Conservation (phyloP, 2,329 filamentous ascomycete genomes). For the Aschersonia sp. region DNA sequence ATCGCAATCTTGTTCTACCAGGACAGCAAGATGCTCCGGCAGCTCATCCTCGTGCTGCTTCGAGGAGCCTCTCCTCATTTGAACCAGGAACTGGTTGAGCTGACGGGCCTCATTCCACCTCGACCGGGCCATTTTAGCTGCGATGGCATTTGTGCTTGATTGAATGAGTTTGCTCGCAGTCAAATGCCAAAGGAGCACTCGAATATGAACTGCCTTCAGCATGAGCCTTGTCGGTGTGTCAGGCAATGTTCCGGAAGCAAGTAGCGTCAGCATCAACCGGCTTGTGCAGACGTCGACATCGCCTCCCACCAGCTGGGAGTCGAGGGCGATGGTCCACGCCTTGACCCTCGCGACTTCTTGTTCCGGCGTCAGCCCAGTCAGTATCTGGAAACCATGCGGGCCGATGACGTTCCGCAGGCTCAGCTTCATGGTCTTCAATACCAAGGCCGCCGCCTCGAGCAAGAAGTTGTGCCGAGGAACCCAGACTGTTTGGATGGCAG, state of each 20-base stretch:
- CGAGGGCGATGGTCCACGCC: constrained; percentile 84
- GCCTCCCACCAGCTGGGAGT: constrained; percentile 82
- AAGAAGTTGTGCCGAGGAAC: constrained; percentile 78
- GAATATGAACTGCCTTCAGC: constrained; percentile 82
- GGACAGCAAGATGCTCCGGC: constrained; percentile 58
- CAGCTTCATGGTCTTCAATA: constrained; percentile 69
- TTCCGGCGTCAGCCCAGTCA: constrained; percentile 70
- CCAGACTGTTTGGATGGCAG: constrained; percentile 83
- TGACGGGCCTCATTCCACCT: constrained; percentile 73
- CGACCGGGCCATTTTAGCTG: constrained; percentile 56
- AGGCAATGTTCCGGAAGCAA: constrained; percentile 77
- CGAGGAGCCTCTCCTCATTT: constrained; percentile 23
- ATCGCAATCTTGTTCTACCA: constrained; percentile 69
- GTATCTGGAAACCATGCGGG: constrained; percentile 57
- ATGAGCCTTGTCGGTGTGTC: constrained; percentile 72
- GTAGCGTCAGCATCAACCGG: constrained; percentile 68
- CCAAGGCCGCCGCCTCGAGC: constrained; percentile 68
- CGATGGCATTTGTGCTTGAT: constrained; percentile 51
- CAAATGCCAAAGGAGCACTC: constrained; percentile 72
- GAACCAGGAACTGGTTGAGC: constrained; percentile 33
- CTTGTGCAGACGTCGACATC: constrained; percentile 83
- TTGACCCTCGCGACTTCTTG: constrained; percentile 78
- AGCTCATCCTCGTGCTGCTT: constrained; percentile 43
- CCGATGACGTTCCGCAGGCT: constrained; percentile 67
- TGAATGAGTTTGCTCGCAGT: constrained; percentile 52